Evolutionary conservation across 306 rosid species (phyloP).

Genomic region (Cicer cuneatum): DNA sequence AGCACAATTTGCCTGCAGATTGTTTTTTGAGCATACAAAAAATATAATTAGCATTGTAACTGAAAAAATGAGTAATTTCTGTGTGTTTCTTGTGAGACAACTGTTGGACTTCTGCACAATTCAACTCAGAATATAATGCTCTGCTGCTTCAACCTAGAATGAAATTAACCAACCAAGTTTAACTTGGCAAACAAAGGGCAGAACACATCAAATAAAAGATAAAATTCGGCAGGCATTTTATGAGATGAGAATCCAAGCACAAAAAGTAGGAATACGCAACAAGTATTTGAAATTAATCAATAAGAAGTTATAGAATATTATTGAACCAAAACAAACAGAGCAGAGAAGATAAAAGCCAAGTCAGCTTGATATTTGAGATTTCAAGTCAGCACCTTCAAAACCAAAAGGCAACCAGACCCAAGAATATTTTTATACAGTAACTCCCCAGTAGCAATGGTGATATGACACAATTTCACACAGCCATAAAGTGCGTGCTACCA

Average conservation of each 20-base stretch:
- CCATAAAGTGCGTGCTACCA: neutral
- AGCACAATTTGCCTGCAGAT: constrained; percentile 78
- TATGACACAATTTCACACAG: constrained; percentile 23
- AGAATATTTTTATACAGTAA: constrained; percentile 20
- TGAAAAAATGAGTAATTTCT: no score
- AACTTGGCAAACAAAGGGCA: constrained; percentile 15
- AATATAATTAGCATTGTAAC: constrained; percentile 30
- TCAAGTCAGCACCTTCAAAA: constrained; percentile 35
- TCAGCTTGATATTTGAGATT: constrained; percentile 4
- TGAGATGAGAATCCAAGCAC: neutral
- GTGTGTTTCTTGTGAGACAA: no score
- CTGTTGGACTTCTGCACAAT: constrained; percentile 21
- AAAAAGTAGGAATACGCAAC: constrained; percentile 10
- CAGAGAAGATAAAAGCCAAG: neutral
- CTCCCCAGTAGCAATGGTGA: neutral
- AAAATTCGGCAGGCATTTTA: constrained; percentile 25
- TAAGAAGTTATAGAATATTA: neutral
- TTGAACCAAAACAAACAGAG: constrained; percentile 16
- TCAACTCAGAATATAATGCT: constrained; percentile 27
- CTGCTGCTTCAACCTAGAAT: constrained; percentile 27
- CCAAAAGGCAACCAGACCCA: constrained; percentile 16
- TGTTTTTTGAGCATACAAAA: constrained; percentile 31
- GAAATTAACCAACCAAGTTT: constrained; percentile 22
- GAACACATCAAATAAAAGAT: constrained; percentile 1
- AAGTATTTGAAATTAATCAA: neutral